phyloP scores from a whole-genome alignment of 768 basidiomycete species.

The Trametes coccinea region DNA sequence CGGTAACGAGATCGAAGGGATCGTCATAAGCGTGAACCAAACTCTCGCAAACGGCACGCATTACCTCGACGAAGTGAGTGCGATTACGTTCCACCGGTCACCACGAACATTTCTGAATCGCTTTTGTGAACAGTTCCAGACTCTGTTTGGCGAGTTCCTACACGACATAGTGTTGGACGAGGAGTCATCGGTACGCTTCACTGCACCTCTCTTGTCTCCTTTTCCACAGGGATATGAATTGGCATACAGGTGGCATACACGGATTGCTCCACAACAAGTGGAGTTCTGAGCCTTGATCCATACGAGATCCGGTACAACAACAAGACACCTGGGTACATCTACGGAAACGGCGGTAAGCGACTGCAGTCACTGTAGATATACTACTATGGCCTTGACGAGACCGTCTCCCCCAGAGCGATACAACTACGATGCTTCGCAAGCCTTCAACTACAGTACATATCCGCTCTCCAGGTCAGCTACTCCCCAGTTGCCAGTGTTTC shows the following conservation, averaged over 20 bases:
- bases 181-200: constrained; percentile 44
- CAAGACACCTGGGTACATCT: constrained; percentile 52
- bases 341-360: constrained; percentile 50
- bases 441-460: constrained; percentile 56
- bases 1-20: constrained; percentile 61
- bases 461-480: constrained; percentile 45
- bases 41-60: constrained; percentile 44
- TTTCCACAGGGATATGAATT: neutral
- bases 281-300: constrained; percentile 57
- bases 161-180: constrained; percentile 49
- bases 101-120: neutral
- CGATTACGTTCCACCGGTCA: neutral
- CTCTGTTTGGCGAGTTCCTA: constrained; percentile 54
- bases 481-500: neutral
- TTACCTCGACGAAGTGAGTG: constrained; percentile 49
- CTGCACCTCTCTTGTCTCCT: neutral
- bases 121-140: constrained; percentile 40
- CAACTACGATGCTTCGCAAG: constrained; percentile 53
- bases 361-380: neutral
- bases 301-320: constrained; percentile 52
- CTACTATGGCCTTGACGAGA: neutral
- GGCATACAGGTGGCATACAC: constrained; percentile 51
- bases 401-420: constrained; percentile 45
- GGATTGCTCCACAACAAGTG: constrained; percentile 58
- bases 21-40: constrained; percentile 41